A percentile compares a stretch with the other conserved stretches of the same genome.
phyloP scores from a whole-genome alignment of 2,329 filamentous ascomycete genomes.

The Fusarium vanettenii region DNA sequence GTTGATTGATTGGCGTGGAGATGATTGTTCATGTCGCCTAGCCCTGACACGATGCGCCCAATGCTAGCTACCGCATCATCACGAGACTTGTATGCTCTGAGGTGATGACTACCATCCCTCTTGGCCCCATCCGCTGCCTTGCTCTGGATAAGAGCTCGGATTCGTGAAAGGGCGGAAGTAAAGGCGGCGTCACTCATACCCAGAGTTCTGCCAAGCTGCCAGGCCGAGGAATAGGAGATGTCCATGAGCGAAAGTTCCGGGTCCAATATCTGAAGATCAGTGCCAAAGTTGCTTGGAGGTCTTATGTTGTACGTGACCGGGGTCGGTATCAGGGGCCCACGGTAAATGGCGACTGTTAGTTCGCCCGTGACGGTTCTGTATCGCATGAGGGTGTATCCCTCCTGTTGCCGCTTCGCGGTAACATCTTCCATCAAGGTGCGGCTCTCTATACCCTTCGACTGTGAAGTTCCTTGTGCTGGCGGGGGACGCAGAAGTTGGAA shows the following conservation, averaged over 20 bases:
- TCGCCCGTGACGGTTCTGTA: conserved; percentile 55
- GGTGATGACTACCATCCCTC: neutral
- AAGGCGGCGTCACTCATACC: conserved; percentile 50
- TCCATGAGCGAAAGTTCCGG: conserved; percentile 53
- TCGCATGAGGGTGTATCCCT: conserved; percentile 51
- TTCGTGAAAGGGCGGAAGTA: conserved; percentile 39
- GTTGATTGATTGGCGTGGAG: neutral
- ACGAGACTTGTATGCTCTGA: neutral
- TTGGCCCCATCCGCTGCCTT: neutral
- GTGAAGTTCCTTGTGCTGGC: neutral
- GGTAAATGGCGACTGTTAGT: conserved; percentile 48
- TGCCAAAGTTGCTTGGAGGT: conserved; percentile 45
- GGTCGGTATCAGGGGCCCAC: conserved; percentile 48
- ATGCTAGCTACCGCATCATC: neutral
- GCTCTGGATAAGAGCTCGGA: neutral
- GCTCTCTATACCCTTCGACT: neutral
- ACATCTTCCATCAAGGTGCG: neutral
- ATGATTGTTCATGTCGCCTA: neutral
- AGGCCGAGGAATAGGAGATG: conserved; percentile 54
- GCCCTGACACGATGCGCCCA: neutral
- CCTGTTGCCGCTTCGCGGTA: neutral
- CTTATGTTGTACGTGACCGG: conserved; percentile 13
- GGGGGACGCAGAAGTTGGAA: neutral
- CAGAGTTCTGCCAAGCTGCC: conserved; percentile 54
- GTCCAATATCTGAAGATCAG: conserved; percentile 54